Percentiles rank a stretch among this genome's conserved stretches.
These are phyloP conservation scores for Staphylotrichum tortipilum DNA, from an alignment of 495 filamentous ascomycete genomes.

Conservation along the genomic window DNA sequence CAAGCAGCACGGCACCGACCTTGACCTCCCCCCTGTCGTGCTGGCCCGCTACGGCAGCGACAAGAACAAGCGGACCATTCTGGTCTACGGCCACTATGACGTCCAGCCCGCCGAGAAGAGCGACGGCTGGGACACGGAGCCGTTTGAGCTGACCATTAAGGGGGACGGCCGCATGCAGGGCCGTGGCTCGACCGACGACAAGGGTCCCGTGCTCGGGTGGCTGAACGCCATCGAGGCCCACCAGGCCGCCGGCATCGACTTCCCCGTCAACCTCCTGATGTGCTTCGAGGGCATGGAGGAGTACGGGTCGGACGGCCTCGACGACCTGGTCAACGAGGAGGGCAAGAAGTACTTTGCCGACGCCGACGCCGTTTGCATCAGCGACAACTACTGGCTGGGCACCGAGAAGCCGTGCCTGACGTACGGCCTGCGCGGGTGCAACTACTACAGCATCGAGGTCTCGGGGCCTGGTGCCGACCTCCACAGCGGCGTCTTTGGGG, in stretches of 20 bases:
- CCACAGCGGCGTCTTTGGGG: constrained; percentile 93
- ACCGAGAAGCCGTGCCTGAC: constrained; percentile 97
- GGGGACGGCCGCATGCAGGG: constrained; percentile 90
- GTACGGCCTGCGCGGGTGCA: constrained; percentile 95
- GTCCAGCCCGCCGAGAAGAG: constrained; percentile 90
- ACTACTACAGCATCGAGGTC: constrained; percentile 86
- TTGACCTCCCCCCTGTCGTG: constrained; percentile 87
- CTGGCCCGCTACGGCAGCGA: constrained; percentile 87
- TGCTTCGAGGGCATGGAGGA: constrained; percentile 99
- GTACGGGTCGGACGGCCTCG: constrained; percentile 92
- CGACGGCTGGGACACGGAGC: constrained; percentile 95
- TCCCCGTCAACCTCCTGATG: constrained; percentile 97
- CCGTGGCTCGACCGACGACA: constrained; percentile 93
- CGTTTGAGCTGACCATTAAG: constrained; percentile 83
- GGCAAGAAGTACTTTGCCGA: constrained; percentile 88
- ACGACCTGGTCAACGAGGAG: constrained; percentile 86
- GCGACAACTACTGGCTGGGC: constrained; percentile 99
- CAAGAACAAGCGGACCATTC: constrained; percentile 82
- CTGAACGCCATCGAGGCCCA: constrained; percentile 96
- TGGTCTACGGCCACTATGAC: constrained; percentile 98
- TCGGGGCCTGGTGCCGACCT: constrained; percentile 87
- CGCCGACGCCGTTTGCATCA: constrained; percentile 94
- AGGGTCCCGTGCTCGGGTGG: constrained; percentile 96
- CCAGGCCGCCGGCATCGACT: constrained; percentile 83
- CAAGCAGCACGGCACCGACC: constrained; percentile 80